Evolutionary conservation across 2,329 filamentous ascomycete species (phyloP), one percentile per base, ranked within the genome.

Genomic region (Arthroderma sp.): DNA sequence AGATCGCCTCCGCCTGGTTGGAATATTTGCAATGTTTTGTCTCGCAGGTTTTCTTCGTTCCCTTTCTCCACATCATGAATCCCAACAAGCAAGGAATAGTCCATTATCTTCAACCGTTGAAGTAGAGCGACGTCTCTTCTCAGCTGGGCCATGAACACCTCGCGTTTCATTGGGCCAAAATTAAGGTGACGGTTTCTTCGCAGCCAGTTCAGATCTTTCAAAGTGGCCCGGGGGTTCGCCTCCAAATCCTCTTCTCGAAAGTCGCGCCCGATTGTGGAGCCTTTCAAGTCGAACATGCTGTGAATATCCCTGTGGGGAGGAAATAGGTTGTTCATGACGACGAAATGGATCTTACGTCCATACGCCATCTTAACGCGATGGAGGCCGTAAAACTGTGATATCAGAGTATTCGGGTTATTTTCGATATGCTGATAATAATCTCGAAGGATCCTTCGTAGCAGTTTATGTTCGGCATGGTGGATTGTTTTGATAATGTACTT

Each of bases 401-500:
- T 80, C 28, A 98, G 74, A 0, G 93, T 98, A 66, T 98, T 94
- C 5, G 91, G 91, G 64, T 98, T 96, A 44, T 87, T 77, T 56
- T 80, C 80, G 53, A 96, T 86, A 61, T 98, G 91, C 46, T 83
- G 72, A 68, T 95, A 95, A 66, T 98, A 98, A 49, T 96, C 85
- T 59, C 82, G 86, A 29, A 72, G 59, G n/a, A 71, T 70, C 54
- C 61, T 68, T 44, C 68, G 62, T 22, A 71, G 55, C 31, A 71
- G 53, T 51, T 72, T 72, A 54, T 71, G 69, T 51, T 98, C 91
- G 55, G 80, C 79, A 57, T 96, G 91, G 62, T 98, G 91, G 54
- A 98, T 96, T 22, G 91, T 98, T 68, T 98, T 98, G 76, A 98
- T 98, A 67, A 98, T 98, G 68, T 98, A 98, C 68, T 95, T 96